Percentiles rank a stretch among this genome's conserved stretches.
Evolutionary conservation across 805 yeast genomes (phyloP).

Genomic region (Saturnispora saitoi): DNA sequence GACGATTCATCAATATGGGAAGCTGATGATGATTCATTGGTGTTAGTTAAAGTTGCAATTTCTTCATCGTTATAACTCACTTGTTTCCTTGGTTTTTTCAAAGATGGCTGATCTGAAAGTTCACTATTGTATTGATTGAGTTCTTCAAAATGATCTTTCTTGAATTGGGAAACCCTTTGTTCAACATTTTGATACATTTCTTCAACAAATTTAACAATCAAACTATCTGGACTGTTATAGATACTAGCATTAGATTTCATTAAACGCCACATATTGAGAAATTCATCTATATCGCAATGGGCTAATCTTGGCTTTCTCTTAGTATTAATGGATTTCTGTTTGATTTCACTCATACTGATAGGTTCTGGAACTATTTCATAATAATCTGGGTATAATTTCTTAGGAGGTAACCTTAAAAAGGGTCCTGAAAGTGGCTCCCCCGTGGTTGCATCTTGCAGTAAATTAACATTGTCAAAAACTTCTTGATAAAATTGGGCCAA

Average conservation of each 20-base stretch:
- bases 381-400: slow-evolving; percentile 66
- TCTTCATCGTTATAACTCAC: neutral
- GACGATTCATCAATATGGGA: neutral
- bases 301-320: slow-evolving; percentile 32
- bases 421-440: slow-evolving; percentile 33
- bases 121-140: neutral
- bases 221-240: slow-evolving; percentile 63
- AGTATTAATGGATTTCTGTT: slow-evolving; percentile 34
- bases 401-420: slow-evolving; percentile 59
- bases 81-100: neutral
- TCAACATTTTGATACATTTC: neutral
- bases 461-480: slow-evolving; percentile 6
- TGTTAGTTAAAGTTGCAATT: no score
- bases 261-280: slow-evolving; percentile 42
- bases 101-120: neutral
- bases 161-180: neutral
- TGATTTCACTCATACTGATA: slow-evolving; percentile 47
- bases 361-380: slow-evolving; percentile 62
- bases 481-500: slow-evolving; percentile 10
- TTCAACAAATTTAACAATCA: slow-evolving; percentile 52
- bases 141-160: neutral
- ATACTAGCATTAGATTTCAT: slow-evolving; percentile 47
- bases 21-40: neutral
- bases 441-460: slow-evolving; percentile 13
- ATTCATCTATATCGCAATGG: slow-evolving; percentile 21